A percentile compares a stretch with the other conserved stretches of the same genome.
phyloP scores from a whole-genome alignment of 2,329 filamentous ascomycete genomes.

The Zymoseptoria crescenta region DNA sequence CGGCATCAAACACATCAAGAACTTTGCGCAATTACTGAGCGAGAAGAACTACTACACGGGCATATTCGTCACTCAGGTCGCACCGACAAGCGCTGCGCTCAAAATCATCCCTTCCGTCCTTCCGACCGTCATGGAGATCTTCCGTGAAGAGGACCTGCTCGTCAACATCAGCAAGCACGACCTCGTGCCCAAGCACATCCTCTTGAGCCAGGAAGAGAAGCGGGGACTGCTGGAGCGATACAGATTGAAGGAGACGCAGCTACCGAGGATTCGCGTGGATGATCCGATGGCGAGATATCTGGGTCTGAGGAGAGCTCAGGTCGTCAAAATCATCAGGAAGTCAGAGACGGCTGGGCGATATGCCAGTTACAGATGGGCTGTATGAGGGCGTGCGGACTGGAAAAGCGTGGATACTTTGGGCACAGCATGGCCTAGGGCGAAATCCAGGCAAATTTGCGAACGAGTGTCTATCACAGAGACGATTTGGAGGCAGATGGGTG shows the following conservation, averaged over 20 bases:
- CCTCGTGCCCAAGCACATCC: conserved; percentile 85
- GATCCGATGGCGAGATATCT: conserved; percentile 92
- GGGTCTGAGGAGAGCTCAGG: conserved; percentile 81
- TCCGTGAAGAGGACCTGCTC: conserved; percentile 88
- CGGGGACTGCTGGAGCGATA: conserved; percentile 76
- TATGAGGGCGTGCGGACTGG: conserved; percentile 23
- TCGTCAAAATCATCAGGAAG: conserved; percentile 96
- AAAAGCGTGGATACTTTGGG: conserved; percentile 4
- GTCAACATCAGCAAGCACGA: conserved; percentile 99
- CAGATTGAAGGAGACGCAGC: conserved; percentile 91
- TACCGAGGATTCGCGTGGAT: conserved; percentile 82
- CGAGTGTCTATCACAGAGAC: no score
- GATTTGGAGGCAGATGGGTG: no score
- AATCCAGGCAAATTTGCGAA: neutral
- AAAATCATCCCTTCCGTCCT: conserved; percentile 76
- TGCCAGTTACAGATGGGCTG: conserved; percentile 77
- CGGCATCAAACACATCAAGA: conserved; percentile 85
- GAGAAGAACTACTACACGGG: conserved; percentile 79
- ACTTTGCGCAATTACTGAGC: conserved; percentile 75
- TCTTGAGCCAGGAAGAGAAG: conserved; percentile 89
- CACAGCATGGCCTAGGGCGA: conserved; percentile 14
- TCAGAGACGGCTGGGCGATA: conserved; percentile 94
- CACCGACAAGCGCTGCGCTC: conserved; percentile 78
- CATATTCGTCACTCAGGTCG: conserved; percentile 76
- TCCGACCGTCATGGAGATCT: conserved; percentile 80